Base-by-base conservation (phyloP, 805 yeast species). In the Ogataea allantospora region DNA sequence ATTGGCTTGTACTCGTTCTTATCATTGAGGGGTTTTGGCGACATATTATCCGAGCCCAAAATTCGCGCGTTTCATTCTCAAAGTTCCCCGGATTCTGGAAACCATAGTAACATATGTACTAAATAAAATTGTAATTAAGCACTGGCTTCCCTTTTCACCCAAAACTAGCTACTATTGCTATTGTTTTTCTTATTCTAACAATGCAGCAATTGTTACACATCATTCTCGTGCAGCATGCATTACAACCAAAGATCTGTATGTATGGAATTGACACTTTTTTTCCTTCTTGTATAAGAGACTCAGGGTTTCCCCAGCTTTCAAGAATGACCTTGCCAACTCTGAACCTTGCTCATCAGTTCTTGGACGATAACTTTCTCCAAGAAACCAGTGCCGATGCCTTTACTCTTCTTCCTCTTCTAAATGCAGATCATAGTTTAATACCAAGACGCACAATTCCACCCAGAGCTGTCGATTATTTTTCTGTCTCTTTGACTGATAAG, bases 401-500 rank as follows among this genome's bases (percentile, higher is more conserved):
- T 30, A 50, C 48, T 7, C 44, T 49, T 10, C 43, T 59, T 13
- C 62, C 60, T 0, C 36, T 58, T 1, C 44, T 58, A 12, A 47
- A 56, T 7, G 46, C 53, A 2, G 11, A 21, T 21, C 42, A 43
- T 45, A 7, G 28, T 17, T 4, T 29, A 24, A 2, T 33, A 38
- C 5, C 30, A 46, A 30, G 42, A 2, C 33, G 38, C 7, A n/a
- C 44, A 4, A 44, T 42, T 10, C 45, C 56, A 1, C 60, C 62
- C 4, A 32, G 36, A 17, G 62, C 62, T 7, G 65, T 70, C 40
- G 77, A 70, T 50, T 68, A 67, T 43, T 67, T 68, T 43, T 64
- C 67, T 18, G 58, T 55, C 19, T 48, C 54, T 6, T 60, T 68
- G 41, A 55, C 62, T 0, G 64, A 62, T 20, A 47, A 54, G 11